Base-by-base conservation (phyloP, 306 rosid species). In the Bauhinia variegata region DNA sequence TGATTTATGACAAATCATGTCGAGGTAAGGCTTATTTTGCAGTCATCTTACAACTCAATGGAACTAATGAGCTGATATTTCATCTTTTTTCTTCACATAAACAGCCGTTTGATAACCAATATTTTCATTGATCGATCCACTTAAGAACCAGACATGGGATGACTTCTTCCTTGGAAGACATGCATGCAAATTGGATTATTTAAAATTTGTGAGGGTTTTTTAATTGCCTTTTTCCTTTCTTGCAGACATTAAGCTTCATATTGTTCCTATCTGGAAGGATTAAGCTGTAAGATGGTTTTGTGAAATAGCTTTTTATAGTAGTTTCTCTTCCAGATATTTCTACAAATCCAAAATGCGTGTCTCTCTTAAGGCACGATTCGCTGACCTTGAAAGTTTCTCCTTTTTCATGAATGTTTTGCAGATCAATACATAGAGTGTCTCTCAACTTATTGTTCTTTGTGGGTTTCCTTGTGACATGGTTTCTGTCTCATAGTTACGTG, bases 211-310 rank as follows among this genome's bases (percentile, higher is more conserved):
- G 59, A 41, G 51, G 53, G 54, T 12, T 66, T 11, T 17, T 23
- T 54, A 18, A 15, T 68, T 75, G 46, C 59, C 63, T 62, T n/a
- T n/a, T n/a, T n/a, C n/a, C n/a, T n/a, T 66, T 65, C 52, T 44
- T 3, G 41, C 55, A 13, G 67, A 67, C 59, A 60, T 59, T 74
- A 68, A 48, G 76, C 60, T 63, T 65, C 74, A 30, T 73, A 17
- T 32, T 60, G 63, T 68, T 65, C 56, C 39, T 38, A 46, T 55
- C 65, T 50, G 67, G 53, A 70, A 63, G 33, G 54, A 60, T 37
- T 32, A 4, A 53, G 61, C 56, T 80, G 77, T 70, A 23, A 23
- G 28, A 23, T 23, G 2, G 28, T 31, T n/a, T 32, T 62, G 73
- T 78, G 67, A 52, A 74, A 44, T 60, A 80, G 65, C 49, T 51